These are phyloP conservation scores for Lentinula sp. DNA, from an alignment of 768 basidiomycete genomes.

Conservation along the genomic window DNA sequence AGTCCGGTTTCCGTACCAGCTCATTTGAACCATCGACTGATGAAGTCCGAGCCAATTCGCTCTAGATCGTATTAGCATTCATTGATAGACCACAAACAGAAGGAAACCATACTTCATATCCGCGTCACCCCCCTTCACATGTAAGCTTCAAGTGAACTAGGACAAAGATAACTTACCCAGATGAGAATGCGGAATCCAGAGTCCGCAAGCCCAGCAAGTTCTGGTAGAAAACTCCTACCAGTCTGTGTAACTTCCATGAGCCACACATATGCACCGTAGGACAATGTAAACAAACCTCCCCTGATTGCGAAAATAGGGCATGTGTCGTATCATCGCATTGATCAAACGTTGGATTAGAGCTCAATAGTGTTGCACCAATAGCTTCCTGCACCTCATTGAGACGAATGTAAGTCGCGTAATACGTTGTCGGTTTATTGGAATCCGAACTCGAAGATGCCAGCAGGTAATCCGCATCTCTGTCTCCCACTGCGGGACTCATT, in stretches of 20 bases:
- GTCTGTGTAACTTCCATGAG: slow-evolving; percentile 13
- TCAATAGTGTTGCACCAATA: slow-evolving; percentile 28
- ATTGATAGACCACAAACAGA: background rate
- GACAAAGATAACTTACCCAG: slow-evolving; percentile 20
- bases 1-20: slow-evolving; percentile 37
- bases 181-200: slow-evolving; percentile 28
- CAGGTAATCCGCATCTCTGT: slow-evolving; percentile 31
- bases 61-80: slow-evolving; percentile 10
- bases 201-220: slow-evolving; percentile 25
- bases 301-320: slow-evolving; percentile 20
- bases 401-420: slow-evolving; percentile 27
- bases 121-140: slow-evolving; percentile 24
- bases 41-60: slow-evolving; percentile 34
- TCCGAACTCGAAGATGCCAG: slow-evolving; percentile 12
- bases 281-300: slow-evolving; percentile 18
- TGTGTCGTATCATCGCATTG: slow-evolving; percentile 22
- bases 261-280: background rate
- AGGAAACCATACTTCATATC: slow-evolving; percentile 22
- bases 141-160: background rate
- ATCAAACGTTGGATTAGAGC: slow-evolving; percentile 20
- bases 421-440: slow-evolving; percentile 30
- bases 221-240: slow-evolving; percentile 25
- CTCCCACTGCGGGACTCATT: slow-evolving; percentile 24
- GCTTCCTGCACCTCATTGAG: slow-evolving; percentile 19
- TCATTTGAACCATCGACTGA: slow-evolving; percentile 34